A percentile compares a stretch with the other conserved stretches of the same genome.
phyloP scores from a whole-genome alignment of 1,284 basidiomycete species.

The Jaminaea rosea region DNA sequence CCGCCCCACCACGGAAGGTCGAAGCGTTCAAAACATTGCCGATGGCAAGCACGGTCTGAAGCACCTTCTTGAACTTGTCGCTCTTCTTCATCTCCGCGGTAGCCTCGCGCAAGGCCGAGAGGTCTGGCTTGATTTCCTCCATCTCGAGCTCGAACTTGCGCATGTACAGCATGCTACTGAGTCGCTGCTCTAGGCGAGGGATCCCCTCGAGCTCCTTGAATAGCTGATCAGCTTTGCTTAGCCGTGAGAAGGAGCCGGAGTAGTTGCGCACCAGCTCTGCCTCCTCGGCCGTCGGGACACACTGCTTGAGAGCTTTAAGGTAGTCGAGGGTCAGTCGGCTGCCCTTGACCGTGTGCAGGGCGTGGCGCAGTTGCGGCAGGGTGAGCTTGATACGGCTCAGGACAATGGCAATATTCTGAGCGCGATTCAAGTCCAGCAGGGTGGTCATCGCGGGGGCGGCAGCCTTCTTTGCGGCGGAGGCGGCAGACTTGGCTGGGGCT shows the following conservation, averaged over 20 bases:
- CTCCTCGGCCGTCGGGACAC: conserved; percentile 33
- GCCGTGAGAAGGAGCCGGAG: conserved; percentile 18
- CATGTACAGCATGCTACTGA: conserved; percentile 74
- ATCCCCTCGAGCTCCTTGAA: conserved; percentile 71
- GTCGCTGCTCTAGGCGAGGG: conserved; percentile 62
- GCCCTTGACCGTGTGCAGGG: conserved; percentile 29
- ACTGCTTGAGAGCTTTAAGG: conserved; percentile 26
- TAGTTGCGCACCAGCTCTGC: conserved; percentile 32
- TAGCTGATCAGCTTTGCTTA: conserved; percentile 68
- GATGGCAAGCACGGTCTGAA: conserved; percentile 59
- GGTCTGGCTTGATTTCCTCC: conserved; percentile 72
- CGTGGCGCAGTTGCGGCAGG: conserved; percentile 24
- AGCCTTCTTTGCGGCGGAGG: conserved; percentile 13
- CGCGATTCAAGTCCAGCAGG: conserved; percentile 24
- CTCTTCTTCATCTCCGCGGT: conserved; percentile 66
- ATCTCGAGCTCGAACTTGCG: conserved; percentile 70
- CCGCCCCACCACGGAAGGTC: conserved; percentile 71
- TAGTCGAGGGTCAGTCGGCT: conserved; percentile 22
- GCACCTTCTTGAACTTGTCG: conserved; percentile 59
- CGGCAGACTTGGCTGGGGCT: conserved; percentile 46
- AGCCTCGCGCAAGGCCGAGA: conserved; percentile 66
- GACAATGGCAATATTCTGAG: conserved; percentile 26
- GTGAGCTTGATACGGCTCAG: conserved; percentile 32
- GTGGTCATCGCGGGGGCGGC: no score
- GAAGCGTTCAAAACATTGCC: conserved; percentile 75